Base-by-base conservation (phyloP, 441 rosid genomes). In the Dalechampia spathulata region DNA sequence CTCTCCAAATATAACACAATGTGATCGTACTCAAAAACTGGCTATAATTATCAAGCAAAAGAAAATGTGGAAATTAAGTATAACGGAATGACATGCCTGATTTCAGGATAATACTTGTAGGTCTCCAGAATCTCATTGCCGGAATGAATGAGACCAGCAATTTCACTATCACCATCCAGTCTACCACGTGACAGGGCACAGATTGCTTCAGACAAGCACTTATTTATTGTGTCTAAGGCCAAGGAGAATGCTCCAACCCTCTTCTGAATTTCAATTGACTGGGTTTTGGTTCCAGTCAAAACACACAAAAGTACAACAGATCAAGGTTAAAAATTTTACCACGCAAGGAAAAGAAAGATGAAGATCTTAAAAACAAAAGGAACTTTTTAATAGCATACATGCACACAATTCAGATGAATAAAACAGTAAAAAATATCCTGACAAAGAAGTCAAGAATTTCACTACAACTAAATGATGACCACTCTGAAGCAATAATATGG, bases 221-320 rank as follows among this genome's bases (percentile, higher is more conserved):
- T 83, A 60, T 93, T 93, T 66, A 87, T 82, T 51, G 84, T 85
- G 56, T 89, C 95, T 69, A 89, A 52, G 13, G 99, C 99, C 80
- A 86, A 75, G 13, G 96, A 71, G 67, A 92, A 89, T 13, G 96
- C 97, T 48, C 99, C 97, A 62, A 87, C 77, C 70, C 96, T 79
- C 81, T 87, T 86, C 71, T 78, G 94, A 71, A 86, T 80, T 66
- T 92, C 99, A 64, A 89, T 78, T 7, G 99, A 79, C 96, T 90
- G 78, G 52, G 40, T 57, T 58, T 62, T 28, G 46, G 49, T 14
- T 11, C 43, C 34, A 25, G 13, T 22, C 49, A 72, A 30, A 12
- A 26, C 48, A 41, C 54, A 59, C 45, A 62, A 56, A 12, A 26
- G 34, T 20, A 41, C 23, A 46, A 58, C 16, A 66, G 19, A 38